A percentile compares a stretch with the other conserved stretches of the same genome.
Evolutionary conservation across 1,284 basidiomycete genomes (phyloP).

Genomic region (Ceratobasidium sp.): DNA sequence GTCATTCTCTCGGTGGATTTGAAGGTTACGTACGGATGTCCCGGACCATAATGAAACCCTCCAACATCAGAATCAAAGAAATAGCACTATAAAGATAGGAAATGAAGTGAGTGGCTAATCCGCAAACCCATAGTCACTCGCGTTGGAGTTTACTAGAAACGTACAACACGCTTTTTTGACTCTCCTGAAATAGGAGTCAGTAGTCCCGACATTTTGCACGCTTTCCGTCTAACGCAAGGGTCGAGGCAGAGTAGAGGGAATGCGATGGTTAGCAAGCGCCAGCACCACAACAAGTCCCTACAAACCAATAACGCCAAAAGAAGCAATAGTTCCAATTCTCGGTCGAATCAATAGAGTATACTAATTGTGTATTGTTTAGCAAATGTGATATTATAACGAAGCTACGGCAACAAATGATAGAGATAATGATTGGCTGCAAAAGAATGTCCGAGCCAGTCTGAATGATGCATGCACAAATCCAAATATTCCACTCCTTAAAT

Average conservation of each 20-base stretch:
- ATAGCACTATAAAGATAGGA: conserved; percentile 75
- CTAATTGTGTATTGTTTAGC: not conserved
- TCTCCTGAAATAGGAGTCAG: conserved; percentile 77
- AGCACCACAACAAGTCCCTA: not conserved
- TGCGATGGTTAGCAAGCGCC: not conserved
- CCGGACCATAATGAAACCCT: conserved; percentile 98
- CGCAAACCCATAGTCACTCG: not conserved
- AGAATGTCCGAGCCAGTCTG: conserved; percentile 13
- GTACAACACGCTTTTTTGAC: conserved; percentile 85
- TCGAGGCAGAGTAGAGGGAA: not conserved
- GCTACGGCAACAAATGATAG: not conserved
- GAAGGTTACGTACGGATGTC: conserved; percentile 66
- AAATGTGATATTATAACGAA: conserved; percentile 9
- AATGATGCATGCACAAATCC: conserved; percentile 3
- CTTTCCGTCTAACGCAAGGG: not conserved
- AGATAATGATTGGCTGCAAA: not conserved
- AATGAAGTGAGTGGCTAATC: not conserved
- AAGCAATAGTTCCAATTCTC: not conserved
- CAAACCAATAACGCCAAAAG: not conserved
- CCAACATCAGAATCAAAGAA: conserved; percentile 99
- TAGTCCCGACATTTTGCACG: conserved; percentile 11
- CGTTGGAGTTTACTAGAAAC: conserved; percentile 48
- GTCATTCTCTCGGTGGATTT: conserved; percentile 47
- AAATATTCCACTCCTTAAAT: not conserved
- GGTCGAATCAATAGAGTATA: not conserved